Evolutionary conservation across 2,329 filamentous ascomycete species (phyloP).

Genomic region (Lithohypha guttulata): DNA sequence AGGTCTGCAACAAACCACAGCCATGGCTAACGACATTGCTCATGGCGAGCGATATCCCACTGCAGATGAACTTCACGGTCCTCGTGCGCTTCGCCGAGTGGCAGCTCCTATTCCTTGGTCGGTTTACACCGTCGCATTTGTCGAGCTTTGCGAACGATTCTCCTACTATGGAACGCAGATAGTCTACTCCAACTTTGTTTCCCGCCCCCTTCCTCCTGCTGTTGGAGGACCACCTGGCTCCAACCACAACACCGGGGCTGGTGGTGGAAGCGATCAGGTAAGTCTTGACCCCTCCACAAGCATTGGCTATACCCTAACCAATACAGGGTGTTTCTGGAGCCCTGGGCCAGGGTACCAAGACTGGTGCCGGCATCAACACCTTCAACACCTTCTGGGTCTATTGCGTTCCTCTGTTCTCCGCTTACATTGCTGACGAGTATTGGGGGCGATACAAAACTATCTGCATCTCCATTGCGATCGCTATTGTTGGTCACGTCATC

Average conservation of each 20-base stretch:
- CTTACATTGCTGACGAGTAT: slow-evolving; percentile 51
- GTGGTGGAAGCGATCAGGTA: slow-evolving; percentile 35
- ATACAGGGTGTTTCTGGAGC: slow-evolving; percentile 48
- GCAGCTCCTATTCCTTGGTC: slow-evolving; percentile 54
- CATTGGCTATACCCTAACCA: no score
- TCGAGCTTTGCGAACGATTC: slow-evolving; percentile 57
- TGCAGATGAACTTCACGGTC: slow-evolving; percentile 10
- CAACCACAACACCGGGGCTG: slow-evolving; percentile 39
- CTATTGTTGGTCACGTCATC: slow-evolving; percentile 56
- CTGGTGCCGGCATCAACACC: slow-evolving; percentile 40
- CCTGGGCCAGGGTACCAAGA: slow-evolving; percentile 47
- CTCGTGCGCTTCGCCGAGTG: slow-evolving; percentile 27
- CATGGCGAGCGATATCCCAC: slow-evolving; percentile 6
- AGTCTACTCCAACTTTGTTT: slow-evolving; percentile 44
- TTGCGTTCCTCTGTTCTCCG: slow-evolving; percentile 47
- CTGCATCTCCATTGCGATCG: slow-evolving; percentile 52
- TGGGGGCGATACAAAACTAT: slow-evolving; percentile 56
- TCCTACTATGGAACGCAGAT: slow-evolving; percentile 25
- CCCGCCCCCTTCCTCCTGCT: slow-evolving; percentile 41
- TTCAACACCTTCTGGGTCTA: slow-evolving; percentile 55
- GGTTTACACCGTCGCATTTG: slow-evolving; percentile 59
- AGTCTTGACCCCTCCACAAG: no score
- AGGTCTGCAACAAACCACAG: background rate
- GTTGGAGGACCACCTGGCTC: slow-evolving; percentile 45
- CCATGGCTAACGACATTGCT: background rate